Evolutionary conservation across 1,284 basidiomycete genomes (phyloP), one percentile per base, ranked within the genome.

Genomic region (Rhodotorula sp.): DNA sequence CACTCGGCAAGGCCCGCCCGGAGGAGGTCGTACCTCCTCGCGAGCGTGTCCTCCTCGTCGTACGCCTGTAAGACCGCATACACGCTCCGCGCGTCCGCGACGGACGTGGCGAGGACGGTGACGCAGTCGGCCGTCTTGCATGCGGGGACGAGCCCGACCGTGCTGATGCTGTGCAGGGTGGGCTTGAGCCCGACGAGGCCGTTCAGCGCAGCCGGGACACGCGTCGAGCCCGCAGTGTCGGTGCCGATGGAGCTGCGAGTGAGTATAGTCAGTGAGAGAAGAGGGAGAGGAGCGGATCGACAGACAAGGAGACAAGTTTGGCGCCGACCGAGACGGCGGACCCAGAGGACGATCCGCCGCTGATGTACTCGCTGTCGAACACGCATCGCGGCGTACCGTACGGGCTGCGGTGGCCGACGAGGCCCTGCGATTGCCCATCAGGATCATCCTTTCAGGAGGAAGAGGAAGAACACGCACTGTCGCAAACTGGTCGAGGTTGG

Each of bases 401-500:
- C 25, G 68, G 55, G 17, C 56, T 61, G 12, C 68, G 62, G 36
- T 53, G 37, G 6, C 63, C 67, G 9, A 59, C 57, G 19, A 64
- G 51, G 0, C 66, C 66, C 61, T 61, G 46, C 12, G 32, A 36
- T 10, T 17, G 12, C 3, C 36, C 4, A 36, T 34, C 6, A 10
- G 41, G n/a, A n/a, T 32, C 9, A 48, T 44, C 39, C 10, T 29
- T 15, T 36, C 19, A 29, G 22, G 27, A 34, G n/a, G 27, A 29
- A 25, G 25, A 13, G 37, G 12, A 41, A 41, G 21, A 1, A 25
- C 19, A 19, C 57, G 37, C 29, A 60, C 67, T 1, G 63, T 69
- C 8, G 67, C 67, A 37, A 69, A 65, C 37, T 71, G 65, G n/a
- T 71, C 69, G 21, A 71, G 53, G 39, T 71, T 71, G 15, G 65